A percentile compares a stretch with the other conserved stretches of the same genome.
These are phyloP conservation scores for Sporobolomyces pararoseus DNA, from an alignment of 768 basidiomycete species.

Conservation along the genomic window DNA sequence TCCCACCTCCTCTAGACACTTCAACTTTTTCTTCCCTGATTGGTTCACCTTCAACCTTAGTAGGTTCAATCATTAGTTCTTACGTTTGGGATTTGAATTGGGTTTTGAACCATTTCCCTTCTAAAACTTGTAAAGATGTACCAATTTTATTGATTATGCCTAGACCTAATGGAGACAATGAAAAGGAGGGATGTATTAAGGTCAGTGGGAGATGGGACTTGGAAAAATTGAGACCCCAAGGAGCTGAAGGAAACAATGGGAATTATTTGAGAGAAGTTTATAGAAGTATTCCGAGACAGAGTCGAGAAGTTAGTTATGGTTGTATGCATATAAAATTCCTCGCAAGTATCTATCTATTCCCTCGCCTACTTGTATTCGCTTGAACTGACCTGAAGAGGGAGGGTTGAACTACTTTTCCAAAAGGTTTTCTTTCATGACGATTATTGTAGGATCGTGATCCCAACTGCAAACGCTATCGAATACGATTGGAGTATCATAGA, in stretches of 20 bases:
- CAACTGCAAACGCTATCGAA: constrained; percentile 30
- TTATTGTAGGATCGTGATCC: constrained; percentile 37
- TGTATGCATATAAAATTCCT: constrained; percentile 31
- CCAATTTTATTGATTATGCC: constrained; percentile 31
- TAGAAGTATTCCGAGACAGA: constrained; percentile 6
- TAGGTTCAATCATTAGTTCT: constrained; percentile 44
- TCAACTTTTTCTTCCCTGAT: constrained; percentile 37
- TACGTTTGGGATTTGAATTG: constrained; percentile 37
- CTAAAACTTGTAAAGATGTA: no score
- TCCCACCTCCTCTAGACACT: neutral
- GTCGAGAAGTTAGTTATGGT: neutral
- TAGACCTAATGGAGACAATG: neutral
- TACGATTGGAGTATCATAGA: constrained; percentile 34
- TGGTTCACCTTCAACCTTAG: constrained; percentile 43
- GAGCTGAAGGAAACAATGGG: no score
- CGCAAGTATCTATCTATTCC: neutral
- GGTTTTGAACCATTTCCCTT: constrained; percentile 24
- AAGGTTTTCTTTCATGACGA: constrained; percentile 24
- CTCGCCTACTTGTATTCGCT: neutral
- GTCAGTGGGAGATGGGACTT: neutral
- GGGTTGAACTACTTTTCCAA: neutral
- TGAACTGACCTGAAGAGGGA: no score
- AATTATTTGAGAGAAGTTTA: neutral
- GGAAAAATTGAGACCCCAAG: no score
- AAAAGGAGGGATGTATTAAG: neutral